A percentile compares a stretch with the other conserved stretches of the same genome.
phyloP scores from a whole-genome alignment of 2,329 filamentous ascomycete species.

The Colletotrichum noveboracense region DNA sequence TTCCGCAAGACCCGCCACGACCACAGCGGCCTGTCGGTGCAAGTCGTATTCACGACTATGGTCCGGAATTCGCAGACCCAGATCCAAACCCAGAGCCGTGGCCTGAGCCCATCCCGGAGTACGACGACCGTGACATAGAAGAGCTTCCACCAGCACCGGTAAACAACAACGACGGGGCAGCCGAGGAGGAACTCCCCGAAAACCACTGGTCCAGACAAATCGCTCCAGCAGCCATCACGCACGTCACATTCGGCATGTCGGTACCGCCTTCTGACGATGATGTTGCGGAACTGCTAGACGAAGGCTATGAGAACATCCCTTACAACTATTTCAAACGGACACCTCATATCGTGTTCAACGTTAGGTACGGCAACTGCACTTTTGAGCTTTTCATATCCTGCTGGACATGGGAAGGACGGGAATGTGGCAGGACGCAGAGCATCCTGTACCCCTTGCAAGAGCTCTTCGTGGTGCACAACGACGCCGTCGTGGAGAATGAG shows the following conservation, averaged over 20 bases:
- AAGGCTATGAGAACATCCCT: neutral
- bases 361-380: neutral
- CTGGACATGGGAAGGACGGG: neutral
- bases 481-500: neutral
- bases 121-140: fast-evolving
- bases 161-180: neutral
- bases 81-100: fast-evolving
- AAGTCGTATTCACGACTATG: neutral
- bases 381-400: neutral
- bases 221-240: neutral
- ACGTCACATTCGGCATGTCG: neutral
- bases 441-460: neutral
- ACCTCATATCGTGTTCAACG: neutral
- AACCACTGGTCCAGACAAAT: neutral
- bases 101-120: neutral
- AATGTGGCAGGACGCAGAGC: neutral
- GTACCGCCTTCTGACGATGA: neutral
- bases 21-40: neutral
- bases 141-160: neutral
- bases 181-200: neutral
- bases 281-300: neutral
- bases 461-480: neutral
- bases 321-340: neutral
- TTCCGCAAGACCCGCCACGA: neutral
- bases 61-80: neutral